phyloP scores from a whole-genome alignment of 2,329 filamentous ascomycete species.

The Aureobasidium zeae region DNA sequence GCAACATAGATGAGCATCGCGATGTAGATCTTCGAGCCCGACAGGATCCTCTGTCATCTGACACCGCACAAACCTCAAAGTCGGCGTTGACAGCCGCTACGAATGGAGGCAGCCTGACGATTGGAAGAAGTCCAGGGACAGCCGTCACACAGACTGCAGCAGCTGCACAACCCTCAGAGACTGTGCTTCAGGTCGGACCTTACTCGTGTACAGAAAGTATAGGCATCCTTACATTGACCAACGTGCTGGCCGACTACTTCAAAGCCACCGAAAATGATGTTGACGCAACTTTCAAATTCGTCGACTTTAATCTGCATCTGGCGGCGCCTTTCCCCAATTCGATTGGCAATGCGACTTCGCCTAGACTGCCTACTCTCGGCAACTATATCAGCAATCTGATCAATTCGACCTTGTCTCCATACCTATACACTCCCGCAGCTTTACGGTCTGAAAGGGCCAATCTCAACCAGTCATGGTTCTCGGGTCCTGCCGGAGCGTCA shows the following conservation, averaged over 20 bases:
- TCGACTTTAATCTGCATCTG: conserved; percentile 53
- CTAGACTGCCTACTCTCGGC: conserved; percentile 37
- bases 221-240: conserved; percentile 42
- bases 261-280: conserved; percentile 45
- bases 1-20: conserved; percentile 1
- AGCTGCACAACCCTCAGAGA: neutral
- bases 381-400: conserved; percentile 42
- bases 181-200: conserved; percentile 38
- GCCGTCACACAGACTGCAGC: neutral
- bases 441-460: conserved; percentile 45
- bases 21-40: neutral
- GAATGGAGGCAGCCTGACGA: neutral
- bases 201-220: conserved; percentile 45
- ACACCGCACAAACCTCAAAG: neutral
- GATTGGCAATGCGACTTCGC: conserved; percentile 32
- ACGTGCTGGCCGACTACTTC: conserved; percentile 46
- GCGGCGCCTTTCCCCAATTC: conserved; percentile 39
- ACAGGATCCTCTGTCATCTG: no score
- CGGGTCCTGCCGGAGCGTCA: conserved; percentile 31
- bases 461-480: conserved; percentile 49
- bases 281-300: conserved; percentile 43
- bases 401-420: conserved; percentile 38
- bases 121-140: neutral
- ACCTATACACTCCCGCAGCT: conserved; percentile 45
- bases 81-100: neutral